phyloP scores from a whole-genome alignment of 2,329 filamentous ascomycete genomes.

The Xylariales sp. region DNA sequence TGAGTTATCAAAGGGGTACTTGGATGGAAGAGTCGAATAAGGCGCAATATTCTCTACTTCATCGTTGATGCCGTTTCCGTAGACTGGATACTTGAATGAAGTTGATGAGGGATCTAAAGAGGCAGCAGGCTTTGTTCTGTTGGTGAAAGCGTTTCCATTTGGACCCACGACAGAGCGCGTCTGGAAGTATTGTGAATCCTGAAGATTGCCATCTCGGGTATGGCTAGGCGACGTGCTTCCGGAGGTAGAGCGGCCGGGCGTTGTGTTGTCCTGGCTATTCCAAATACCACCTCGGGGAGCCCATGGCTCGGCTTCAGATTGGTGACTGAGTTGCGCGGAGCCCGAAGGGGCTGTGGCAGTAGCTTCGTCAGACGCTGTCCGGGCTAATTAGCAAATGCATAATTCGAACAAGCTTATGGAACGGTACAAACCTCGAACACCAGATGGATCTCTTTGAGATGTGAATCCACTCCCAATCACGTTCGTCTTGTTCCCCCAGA shows the following conservation, averaged over 20 bases:
- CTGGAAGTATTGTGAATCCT: conserved; percentile 42
- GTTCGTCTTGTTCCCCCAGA: conserved; percentile 6
- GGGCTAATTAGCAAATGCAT: conserved; percentile 14
- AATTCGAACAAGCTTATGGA: background rate
- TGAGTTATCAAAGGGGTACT: conserved; percentile 10
- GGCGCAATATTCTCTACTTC: conserved; percentile 24
- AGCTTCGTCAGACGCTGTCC: conserved; percentile 30
- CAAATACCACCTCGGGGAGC: conserved; percentile 47
- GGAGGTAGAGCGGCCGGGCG: conserved; percentile 38
- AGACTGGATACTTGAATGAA: conserved; percentile 31
- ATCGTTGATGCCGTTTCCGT: conserved; percentile 31
- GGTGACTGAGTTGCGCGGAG: conserved; percentile 63
- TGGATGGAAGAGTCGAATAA: conserved; percentile 16
- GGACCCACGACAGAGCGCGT: conserved; percentile 43
- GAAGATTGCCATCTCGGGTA: conserved; percentile 40
- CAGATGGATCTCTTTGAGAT: conserved; percentile 32
- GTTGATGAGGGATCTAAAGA: conserved; percentile 41
- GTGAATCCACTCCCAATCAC: conserved; percentile 5
- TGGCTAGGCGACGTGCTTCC: conserved; percentile 56
- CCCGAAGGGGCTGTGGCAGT: conserved; percentile 56
- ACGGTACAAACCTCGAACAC: conserved; percentile 42
- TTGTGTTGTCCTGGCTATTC: conserved; percentile 44
- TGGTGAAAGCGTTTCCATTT: conserved; percentile 24
- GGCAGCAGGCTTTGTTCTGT: conserved; percentile 29
- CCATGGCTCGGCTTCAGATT: conserved; percentile 58